phyloP scores from a whole-genome alignment of 257 asterid genomes.

The Gentiana macrophylla region DNA sequence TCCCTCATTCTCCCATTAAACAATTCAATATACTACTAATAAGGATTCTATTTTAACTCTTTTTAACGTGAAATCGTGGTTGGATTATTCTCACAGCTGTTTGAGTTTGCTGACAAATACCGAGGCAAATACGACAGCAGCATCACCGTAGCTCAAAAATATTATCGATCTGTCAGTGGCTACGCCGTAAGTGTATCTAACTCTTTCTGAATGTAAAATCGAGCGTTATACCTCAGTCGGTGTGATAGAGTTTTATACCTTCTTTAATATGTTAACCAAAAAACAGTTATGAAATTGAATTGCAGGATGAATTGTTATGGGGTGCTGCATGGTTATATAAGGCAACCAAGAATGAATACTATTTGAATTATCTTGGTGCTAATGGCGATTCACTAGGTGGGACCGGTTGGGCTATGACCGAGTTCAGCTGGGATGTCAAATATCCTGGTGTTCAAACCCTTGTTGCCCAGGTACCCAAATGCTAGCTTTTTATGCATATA shows the following conservation, averaged over 20 bases:
- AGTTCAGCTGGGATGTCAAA: slow-evolving; percentile 96
- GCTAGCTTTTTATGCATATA: too few species aligned
- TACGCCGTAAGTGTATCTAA: slow-evolving; percentile 58
- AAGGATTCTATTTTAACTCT: too few species aligned
- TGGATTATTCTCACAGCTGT: slow-evolving; percentile 41
- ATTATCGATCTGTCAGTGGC: slow-evolving; percentile 95
- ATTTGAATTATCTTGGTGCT: slow-evolving; percentile 62
- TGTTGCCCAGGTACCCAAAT: slow-evolving; percentile 56
- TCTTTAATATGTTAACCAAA: too few species aligned
- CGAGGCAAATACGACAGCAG: slow-evolving; percentile 94
- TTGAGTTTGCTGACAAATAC: slow-evolving; percentile 88
- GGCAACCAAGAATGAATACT: slow-evolving; percentile 61
- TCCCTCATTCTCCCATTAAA: too few species aligned
- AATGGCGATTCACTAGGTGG: slow-evolving; percentile 89
- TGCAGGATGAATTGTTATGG: slow-evolving; percentile 92
- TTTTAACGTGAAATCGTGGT: too few species aligned
- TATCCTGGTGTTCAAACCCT: slow-evolving; percentile 93
- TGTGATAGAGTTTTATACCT: background rate
- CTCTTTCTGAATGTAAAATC: too few species aligned
- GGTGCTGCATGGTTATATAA: slow-evolving; percentile 96
- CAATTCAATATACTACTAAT: too few species aligned
- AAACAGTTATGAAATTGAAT: background rate
- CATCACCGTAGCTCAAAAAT: slow-evolving; percentile 79
- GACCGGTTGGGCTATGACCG: slow-evolving; percentile 96
- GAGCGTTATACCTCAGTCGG: background rate